Evolutionary conservation across 495 filamentous ascomycete species (phyloP), one percentile per base, ranked within the genome.

Genomic region (Lophium mytilinum): DNA sequence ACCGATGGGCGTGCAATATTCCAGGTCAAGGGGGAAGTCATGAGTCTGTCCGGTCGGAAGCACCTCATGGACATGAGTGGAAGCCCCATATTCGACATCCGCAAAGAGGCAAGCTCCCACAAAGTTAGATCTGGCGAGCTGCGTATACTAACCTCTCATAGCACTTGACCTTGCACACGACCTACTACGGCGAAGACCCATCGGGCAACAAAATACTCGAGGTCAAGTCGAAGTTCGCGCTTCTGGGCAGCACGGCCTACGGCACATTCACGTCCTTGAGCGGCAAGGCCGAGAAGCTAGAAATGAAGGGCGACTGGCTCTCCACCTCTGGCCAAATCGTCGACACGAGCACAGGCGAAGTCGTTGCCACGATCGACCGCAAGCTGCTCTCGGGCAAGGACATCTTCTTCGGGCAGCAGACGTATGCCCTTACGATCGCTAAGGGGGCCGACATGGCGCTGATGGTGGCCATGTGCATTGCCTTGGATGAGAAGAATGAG

Each of bases 401-500:
- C 54, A 57, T 82, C 17, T 43, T 83, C 5, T 75, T 74, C 39
- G 81, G 75, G 1, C 75, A 83, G 65, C 79, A 85, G 67, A 83
- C 79, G 9, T 86, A 86, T 53, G 75, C 69, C 1, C 72, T 84
- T 14, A 70, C 72, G 9, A 72, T 84, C n/a, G 83, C 83, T 5
- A 78, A 81, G 1, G 76, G 76, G 6, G 80, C 81, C 2, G 82
- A 86, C 53, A 71, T 81, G 61, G 75, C 80, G 4, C 57, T 86
- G 30, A 74, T 86, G 39, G 78, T 73, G 1, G 81, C 81, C 2
- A 73, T 84, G 66, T 82, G 78, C 59, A 80, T 85, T 45, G 78
- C 76, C 50, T 71, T 85, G 53, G 82, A 84, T 48, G 80, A 84
- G 73, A 81, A 78, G 73, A 78, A 79, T 50, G 78, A 82, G 45